Evolutionary conservation across 1,139 yeast species (phyloP).

Genomic region (Diutina sp.): DNA sequence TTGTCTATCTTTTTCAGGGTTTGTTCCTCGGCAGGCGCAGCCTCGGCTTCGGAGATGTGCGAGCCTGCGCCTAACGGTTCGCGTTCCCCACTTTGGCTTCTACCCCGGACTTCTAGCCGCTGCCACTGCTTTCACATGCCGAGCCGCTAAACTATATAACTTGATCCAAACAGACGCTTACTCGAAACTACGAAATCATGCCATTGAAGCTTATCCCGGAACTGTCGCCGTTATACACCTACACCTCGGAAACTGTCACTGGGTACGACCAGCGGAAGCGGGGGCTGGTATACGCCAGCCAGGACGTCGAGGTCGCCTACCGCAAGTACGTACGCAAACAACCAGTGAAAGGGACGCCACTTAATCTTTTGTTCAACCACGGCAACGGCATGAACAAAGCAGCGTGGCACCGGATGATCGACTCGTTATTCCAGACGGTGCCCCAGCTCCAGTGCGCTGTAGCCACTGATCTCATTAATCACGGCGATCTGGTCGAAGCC

Average conservation of each 20-base stretch:
- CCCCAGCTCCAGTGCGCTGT: conserved; percentile 22
- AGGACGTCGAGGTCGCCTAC: not conserved
- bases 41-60: not conserved
- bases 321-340: not conserved
- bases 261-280: not conserved
- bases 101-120: not conserved
- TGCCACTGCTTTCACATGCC: not conserved
- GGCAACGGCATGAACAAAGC: conserved; percentile 64
- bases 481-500: conserved; percentile 52
- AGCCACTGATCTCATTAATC: conserved; percentile 46
- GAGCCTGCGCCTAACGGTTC: not conserved
- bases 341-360: not conserved
- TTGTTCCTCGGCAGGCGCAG: not conserved
- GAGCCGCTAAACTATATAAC: not conserved
- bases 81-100: not conserved
- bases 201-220: not conserved
- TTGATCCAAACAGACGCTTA: not conserved
- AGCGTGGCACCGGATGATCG: conserved; percentile 48
- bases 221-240: not conserved
- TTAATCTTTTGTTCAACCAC: conserved; percentile 50
- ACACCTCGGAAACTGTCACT: not conserved
- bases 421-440: conserved; percentile 12
- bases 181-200: too few species aligned
- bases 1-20: too few species aligned
- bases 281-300: not conserved